Evolutionary conservation across 1,284 basidiomycete species (phyloP).

Genomic region (Austropuccinia psidii): DNA sequence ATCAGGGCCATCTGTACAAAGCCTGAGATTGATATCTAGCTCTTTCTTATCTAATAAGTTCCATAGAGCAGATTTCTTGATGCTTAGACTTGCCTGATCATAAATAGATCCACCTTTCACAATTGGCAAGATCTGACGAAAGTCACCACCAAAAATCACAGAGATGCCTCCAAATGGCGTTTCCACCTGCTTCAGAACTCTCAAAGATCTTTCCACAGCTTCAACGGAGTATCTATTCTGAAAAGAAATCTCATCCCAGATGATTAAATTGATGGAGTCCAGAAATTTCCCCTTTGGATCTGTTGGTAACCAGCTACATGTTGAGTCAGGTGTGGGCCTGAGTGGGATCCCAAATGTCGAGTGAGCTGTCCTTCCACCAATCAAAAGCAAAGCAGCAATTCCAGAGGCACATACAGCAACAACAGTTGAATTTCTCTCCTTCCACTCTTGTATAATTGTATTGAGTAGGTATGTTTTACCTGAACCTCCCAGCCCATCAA

Average conservation of each 20-base stretch:
- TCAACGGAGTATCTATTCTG: neutral
- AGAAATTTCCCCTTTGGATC: neutral
- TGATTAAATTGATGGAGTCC: neutral
- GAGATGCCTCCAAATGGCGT: neutral
- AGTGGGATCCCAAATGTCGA: neutral
- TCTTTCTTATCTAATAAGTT: no score
- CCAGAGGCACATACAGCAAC: neutral
- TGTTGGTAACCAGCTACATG: neutral
- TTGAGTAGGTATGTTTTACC: slow-evolving; percentile 55
- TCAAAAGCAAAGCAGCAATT: neutral
- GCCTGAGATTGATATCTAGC: no score
- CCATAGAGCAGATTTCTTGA: no score
- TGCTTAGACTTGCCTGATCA: no score
- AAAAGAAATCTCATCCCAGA: neutral
- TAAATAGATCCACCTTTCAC: neutral
- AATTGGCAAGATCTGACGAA: neutral
- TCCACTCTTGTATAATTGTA: slow-evolving; percentile 48
- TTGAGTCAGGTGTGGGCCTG: neutral
- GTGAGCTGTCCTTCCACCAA: neutral
- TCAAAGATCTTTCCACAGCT: neutral
- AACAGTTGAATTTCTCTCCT: slow-evolving; percentile 31
- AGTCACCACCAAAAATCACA: neutral
- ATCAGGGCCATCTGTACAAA: no score
- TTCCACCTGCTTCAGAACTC: neutral
- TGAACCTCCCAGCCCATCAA: slow-evolving; percentile 51